Conservation (phyloP, 352 stramenopile genomes). For the Phytophthora rubi region DNA sequence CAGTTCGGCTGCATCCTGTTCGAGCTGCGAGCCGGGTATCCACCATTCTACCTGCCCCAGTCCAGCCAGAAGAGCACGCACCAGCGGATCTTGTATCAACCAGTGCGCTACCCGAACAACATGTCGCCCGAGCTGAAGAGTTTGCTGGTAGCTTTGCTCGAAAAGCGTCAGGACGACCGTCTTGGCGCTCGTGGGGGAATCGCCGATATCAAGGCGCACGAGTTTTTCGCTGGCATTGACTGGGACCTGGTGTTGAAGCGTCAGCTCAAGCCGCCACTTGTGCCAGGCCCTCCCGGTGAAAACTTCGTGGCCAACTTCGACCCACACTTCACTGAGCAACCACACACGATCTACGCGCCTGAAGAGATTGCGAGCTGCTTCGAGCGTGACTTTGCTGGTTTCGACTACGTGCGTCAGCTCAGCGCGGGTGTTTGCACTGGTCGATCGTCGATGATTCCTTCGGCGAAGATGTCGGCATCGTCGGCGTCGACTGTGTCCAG, state of each 20-base stretch:
- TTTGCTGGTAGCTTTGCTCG: conserved; percentile 68
- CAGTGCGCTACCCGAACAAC: conserved; percentile 85
- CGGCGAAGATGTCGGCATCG: conserved; percentile 14
- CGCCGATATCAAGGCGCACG: conserved; percentile 69
- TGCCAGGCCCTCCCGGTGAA: conserved; percentile 68
- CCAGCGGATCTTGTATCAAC: conserved; percentile 90
- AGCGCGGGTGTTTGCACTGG: conserved; percentile 3
- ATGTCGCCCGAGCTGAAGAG: conserved; percentile 82
- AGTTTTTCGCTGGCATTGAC: conserved; percentile 80
- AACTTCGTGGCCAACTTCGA: conserved; percentile 88
- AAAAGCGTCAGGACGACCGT: conserved; percentile 86
- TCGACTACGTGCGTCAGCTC: conserved; percentile 74
- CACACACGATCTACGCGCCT: conserved; percentile 81
- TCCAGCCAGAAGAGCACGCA: conserved; percentile 91
- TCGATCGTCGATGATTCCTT: conserved; percentile 11
- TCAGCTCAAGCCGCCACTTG: conserved; percentile 61
- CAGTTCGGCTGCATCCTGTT: conserved; percentile 95
- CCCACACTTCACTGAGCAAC: conserved; percentile 84
- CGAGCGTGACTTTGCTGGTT: conserved; percentile 84
- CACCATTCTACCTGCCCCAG: conserved; percentile 92
- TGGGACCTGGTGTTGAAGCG: conserved; percentile 81
- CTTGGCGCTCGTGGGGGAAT: conserved; percentile 69
- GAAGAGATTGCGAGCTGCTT: conserved; percentile 70
- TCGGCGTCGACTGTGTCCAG: conserved; percentile 22
- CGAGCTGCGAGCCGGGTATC: conserved; percentile 91